Evolutionary conservation across 1,284 basidiomycete species (phyloP).

Genomic region (Trametes hirsuta): DNA sequence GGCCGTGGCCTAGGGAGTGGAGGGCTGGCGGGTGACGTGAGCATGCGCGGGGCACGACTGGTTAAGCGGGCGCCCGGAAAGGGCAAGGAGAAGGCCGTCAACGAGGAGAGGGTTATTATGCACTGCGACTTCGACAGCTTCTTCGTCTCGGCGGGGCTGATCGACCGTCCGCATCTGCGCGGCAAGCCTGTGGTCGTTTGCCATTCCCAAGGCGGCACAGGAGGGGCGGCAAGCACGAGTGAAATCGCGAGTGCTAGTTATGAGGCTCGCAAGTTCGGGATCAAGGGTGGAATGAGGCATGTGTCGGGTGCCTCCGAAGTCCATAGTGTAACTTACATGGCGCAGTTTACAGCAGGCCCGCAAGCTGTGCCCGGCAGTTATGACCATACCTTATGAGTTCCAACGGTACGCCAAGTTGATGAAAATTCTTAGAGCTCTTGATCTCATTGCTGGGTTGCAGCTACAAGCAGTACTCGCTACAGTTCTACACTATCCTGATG

Average conservation of each 20-base stretch:
- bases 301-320: conserved; percentile 26
- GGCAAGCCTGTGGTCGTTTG: conserved; percentile 94
- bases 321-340: not conserved
- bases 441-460: conserved; percentile 40
- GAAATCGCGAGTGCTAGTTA: conserved; percentile 97
- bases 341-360: conserved; percentile 82
- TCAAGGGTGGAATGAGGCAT: conserved; percentile 92
- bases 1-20: conserved; percentile 22
- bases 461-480: conserved; percentile 80
- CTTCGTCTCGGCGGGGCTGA: conserved; percentile 90
- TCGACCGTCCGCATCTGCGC: conserved; percentile 75
- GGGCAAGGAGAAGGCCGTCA: conserved; percentile 45
- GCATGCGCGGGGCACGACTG: conserved; percentile 63
- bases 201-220: conserved; percentile 81
- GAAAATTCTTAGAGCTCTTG: not conserved
- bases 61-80: conserved; percentile 55
- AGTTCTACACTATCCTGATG: conserved; percentile 94
- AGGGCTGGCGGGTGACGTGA: conserved; percentile 40
- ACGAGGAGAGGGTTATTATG: conserved; percentile 75
- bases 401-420: conserved; percentile 53
- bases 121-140: conserved; percentile 98
- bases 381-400: conserved; percentile 92
- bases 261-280: conserved; percentile 86
- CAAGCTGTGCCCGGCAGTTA: conserved; percentile 72
- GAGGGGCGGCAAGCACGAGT: conserved; percentile 78